Evolutionary conservation across 805 yeast species (phyloP).

Genomic region (Lachancea lanzarotensis): DNA sequence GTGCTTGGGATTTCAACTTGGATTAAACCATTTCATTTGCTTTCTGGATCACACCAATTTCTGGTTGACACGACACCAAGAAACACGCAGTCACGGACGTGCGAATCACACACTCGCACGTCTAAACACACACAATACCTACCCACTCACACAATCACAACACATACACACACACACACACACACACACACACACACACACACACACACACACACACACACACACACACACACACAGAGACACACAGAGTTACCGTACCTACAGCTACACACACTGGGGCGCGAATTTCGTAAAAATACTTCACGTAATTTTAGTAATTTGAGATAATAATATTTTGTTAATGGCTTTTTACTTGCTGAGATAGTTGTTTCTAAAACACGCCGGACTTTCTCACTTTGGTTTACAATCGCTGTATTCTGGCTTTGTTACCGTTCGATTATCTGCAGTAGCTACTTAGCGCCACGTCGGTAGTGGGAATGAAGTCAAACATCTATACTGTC

Average conservation of each 20-base stretch:
- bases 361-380: no score
- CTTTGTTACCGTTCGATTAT: no score
- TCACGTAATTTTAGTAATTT: constrained; percentile 12
- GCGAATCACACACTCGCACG: constrained; percentile 3
- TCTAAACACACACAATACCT: background rate
- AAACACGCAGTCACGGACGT: background rate
- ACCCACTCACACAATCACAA: background rate
- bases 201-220: constrained; percentile 1
- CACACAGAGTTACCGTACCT: background rate
- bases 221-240: background rate
- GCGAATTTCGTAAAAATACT: constrained; percentile 6
- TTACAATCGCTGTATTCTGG: no score
- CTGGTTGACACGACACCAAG: constrained; percentile 2
- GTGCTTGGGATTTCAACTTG: background rate
- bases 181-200: constrained; percentile 3
- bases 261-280: constrained; percentile 8
- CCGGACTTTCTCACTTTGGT: no score
- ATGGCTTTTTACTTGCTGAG: constrained; percentile 1
- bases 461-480: no score
- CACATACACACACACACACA: constrained; percentile 12
- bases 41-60: background rate
- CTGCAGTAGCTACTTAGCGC: no score
- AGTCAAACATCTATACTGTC: no score
- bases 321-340: constrained; percentile 8
- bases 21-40: background rate